Base-by-base conservation (phyloP, 176 grass and related monocot genomes). In the Ampelocalamus luodianensis region DNA sequence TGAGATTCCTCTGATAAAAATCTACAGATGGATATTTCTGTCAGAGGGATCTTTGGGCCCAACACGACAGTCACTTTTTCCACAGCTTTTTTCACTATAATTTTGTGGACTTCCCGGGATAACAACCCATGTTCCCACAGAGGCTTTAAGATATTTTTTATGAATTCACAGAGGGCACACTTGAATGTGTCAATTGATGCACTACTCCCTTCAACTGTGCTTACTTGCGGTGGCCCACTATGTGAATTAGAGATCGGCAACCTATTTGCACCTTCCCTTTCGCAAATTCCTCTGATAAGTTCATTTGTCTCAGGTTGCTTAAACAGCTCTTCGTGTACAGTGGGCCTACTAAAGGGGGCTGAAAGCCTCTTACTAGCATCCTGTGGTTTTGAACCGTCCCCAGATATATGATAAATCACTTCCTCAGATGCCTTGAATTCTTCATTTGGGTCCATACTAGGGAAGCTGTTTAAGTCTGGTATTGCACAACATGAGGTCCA, bases 391-490 rank as follows among this genome's bases (percentile, higher is more conserved):
- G 20, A 63, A 74, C 50, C 40, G 3, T 49, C 27, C 61, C 26
- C 18, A 46, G 26, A 20, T 55, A 66, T 56, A 40, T 80, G 82
- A 79, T 72, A 68, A 74, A 58, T 72, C 10, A 22, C 43, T 72
- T 85, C 76, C 50, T 60, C 39, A 8, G 69, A 13, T 50, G 60
- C 60, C 29, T 9, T 27, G 23, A 39, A 72, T 66, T 42, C 67
- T 67, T 89, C 87, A 74, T 80, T 69, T 6, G 10, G 29, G 34
- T 1, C 27, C 38, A 68, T 80, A 74, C 60, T 61, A 85, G 87
- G 87, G 39, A 66, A 80, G 12, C 37, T 60, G 75, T 89, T 89
- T n/a, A 89, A 85, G 60, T 89, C 87, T n/a, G 87, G 87, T 85
- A 89, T 60, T 27, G 5, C 42, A 56, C 53, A 67, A 60, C 20